Evolutionary conservation across 495 filamentous ascomycete genomes (phyloP), one percentile per base, ranked within the genome.

Genomic region (Cetradonia linearis): DNA sequence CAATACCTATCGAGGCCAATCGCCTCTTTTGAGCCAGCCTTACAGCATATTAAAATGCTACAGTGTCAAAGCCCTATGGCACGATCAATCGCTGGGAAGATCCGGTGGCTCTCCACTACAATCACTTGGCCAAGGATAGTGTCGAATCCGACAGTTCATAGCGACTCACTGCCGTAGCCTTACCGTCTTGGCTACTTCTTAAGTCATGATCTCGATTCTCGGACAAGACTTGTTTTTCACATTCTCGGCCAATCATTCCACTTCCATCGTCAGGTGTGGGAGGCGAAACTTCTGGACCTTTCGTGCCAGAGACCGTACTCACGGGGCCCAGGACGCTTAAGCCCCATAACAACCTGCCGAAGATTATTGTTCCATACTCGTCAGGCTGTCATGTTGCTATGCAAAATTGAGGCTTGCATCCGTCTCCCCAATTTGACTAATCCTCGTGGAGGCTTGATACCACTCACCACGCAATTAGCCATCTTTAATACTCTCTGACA

Each of bases 101-200:
- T 13, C 50, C 50, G 50, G 27, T 54, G 50, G 50, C 31, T 54
- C n/a, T 34, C 18, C 30, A 36, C 8, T 20, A 46, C n/a, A 25
- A 8, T 8, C 20, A 2, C 4, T 2, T 54, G 30, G 3, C 33
- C 20, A n/a, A 20, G 50, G 14, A 54, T 54, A 30, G 31, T 13
- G 16, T 36, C 50, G 31, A 23, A 54, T 54, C 50, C 5, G 8
- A 3, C 50, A 10, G n/a, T 33, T 36, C 9, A 25, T 30, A 7
- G 50, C 34, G 50, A 54, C 50, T 34, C 50, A 54, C 4, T 54
- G n/a, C 16, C 50, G 30, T n/a, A 54, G 50, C 50, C 50, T 54
- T 54, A 54, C 28, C n/a, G 50, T 54, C 50, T 54, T 33, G 28
- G 20, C 28, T 20, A 9, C 50, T 18, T 34, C 27, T 34, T 13